Evolutionary conservation across 257 asterid genomes (phyloP), one percentile per base, ranked within the genome.

Genomic region (Solanum boliviense): DNA sequence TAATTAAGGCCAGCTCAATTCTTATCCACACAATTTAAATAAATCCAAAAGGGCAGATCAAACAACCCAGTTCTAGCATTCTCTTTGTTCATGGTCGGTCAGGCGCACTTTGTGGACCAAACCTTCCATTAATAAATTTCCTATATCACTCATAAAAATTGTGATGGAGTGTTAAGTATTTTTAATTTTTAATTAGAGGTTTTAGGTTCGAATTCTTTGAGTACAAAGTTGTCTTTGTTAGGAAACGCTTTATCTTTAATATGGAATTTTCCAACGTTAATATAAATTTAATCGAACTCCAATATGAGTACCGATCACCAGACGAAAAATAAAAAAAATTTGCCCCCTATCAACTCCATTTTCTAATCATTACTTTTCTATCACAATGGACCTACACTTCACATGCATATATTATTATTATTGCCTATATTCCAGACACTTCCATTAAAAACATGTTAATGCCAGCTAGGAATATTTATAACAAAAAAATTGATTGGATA

Each of bases 361-460:
- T 81, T 81, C 29, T 48, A 29, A 29, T 81, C 12, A 81, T 81
- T 46, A 46, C 34, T 81, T 81, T 46, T 3, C 20, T 21, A 58
- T 81, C 41, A 46, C 41, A 81, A 9, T 36, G 85, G 70, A 34
- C 41, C 85, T 20, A 13, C 15, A 39, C 56, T 46, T 89, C 89
- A 92, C 90, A 86, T 88, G 90, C 92, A 82, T 73, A 85, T 74
- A 86, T 36, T 41, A 25, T 44, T 39, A 86, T 36, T 41, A 25
- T 79, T 39, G 65, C 11, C 18, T 44, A 27, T 25, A 62, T 86
- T 87, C 89, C 75, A 83, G 92, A 90, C 91, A 89, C 15, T 90
- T 91, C 89, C 90, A 90, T 70, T 15, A 73, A 23, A 41, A 87
- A 27, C 94, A 92, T 84, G 93, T 89, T 88, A 83, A 13, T 82